Evolutionary conservation across 2,329 filamentous ascomycete species (phyloP), one percentile per base, ranked within the genome.

Genomic region (Sporothrix schenckii): DNA sequence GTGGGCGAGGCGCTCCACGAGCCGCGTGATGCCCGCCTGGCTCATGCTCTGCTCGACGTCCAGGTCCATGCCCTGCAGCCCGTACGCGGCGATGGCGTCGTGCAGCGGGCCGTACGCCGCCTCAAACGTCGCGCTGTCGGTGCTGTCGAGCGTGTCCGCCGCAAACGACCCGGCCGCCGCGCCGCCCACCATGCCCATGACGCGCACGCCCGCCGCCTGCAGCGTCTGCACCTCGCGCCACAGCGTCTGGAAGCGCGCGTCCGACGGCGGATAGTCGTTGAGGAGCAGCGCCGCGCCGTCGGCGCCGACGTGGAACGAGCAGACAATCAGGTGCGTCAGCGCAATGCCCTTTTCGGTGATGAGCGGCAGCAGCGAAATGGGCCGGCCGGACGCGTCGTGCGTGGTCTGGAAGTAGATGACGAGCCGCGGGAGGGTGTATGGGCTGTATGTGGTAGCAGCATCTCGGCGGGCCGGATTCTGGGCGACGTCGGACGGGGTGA

Each of bases 131-230:
- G 81, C 77, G 9, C n/a, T 21, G 39, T 81, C 80, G 66, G 81
- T 75, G 27, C 73, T 76, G 67, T 87, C 84, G 74, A 89, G 85
- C 0, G 84, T 84, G 63, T 72, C 34, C 69, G 87, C 79, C 52
- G 82, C 81, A 76, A 88, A 97, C 14, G 88, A 91, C 13, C 93
- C 94, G 71, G 86, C 85, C 0, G 92, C 93, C 2, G 93, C 93
- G 19, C 94, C 94, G 52, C 94, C 94, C 1, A 97, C 83, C 92
- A 97, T 95, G 69, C 88, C 92, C 77, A 97, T 84, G 14, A 97
- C 88, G 75, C 91, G 93, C 73, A 97, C 85, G 54, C 93, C 93
- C 7, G 85, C 84, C 1, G 86, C 86, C 78, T 95, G 91, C 6
- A 97, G 81, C 73, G 89, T 82, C 9, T 86, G 84, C 10, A 92